phyloP scores from a whole-genome alignment of 345 rosid species.

The Nephelium lappaceum region DNA sequence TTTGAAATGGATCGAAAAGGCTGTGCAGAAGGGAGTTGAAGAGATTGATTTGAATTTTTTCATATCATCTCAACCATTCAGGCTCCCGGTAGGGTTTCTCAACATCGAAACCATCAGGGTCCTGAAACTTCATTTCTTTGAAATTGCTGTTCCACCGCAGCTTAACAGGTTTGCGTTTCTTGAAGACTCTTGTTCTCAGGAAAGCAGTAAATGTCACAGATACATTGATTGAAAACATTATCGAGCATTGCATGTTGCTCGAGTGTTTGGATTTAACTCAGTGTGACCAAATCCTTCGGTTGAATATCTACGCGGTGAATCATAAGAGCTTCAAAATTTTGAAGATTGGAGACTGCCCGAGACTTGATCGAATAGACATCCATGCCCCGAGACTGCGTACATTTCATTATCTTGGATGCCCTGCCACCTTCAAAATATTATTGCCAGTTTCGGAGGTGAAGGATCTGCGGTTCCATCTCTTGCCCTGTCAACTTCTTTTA shows the following conservation, averaged over 20 bases:
- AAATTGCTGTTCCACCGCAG: not conserved
- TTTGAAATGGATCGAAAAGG: conserved; percentile 22
- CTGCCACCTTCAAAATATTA: no score
- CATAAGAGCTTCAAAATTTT: conserved; percentile 12
- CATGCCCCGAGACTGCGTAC: conserved; percentile 3
- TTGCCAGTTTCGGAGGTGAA: not conserved
- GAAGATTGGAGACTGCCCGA: conserved; percentile 11
- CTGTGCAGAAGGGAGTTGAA: conserved; percentile 24
- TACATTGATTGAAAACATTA: not conserved
- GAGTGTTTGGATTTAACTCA: conserved; percentile 11
- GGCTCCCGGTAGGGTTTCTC: not conserved
- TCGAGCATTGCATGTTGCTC: conserved; percentile 4
- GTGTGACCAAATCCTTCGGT: not conserved
- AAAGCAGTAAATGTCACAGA: not conserved
- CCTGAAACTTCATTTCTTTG: not conserved
- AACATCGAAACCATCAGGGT: not conserved
- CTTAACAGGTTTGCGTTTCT: not conserved
- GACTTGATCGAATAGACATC: not conserved
- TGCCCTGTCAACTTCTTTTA: not conserved
- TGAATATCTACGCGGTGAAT: conserved; percentile 7
- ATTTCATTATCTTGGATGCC: conserved; percentile 4
- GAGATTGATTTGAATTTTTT: conserved; percentile 32
- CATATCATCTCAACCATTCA: not conserved
- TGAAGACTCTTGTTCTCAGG: conserved; percentile 13
- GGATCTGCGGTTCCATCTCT: conserved; percentile 10